phyloP scores from a whole-genome alignment of 2,329 filamentous ascomycete genomes.

The Claviceps spartinae region DNA sequence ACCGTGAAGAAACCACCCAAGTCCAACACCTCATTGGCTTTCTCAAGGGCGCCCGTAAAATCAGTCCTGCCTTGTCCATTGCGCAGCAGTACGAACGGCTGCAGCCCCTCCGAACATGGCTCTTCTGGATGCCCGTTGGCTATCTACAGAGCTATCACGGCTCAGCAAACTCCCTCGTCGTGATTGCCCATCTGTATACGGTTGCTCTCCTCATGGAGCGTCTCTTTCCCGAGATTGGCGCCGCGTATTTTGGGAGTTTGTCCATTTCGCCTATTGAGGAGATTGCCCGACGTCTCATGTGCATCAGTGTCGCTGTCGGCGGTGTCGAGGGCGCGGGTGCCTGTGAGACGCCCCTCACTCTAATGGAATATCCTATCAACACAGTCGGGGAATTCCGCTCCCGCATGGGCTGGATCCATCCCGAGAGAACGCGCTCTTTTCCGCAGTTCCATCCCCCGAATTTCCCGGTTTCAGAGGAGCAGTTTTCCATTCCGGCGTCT shows the following conservation, averaged over 20 bases:
- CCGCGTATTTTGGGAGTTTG: constrained; percentile 74
- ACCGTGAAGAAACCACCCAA: constrained; percentile 54
- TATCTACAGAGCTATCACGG: constrained; percentile 65
- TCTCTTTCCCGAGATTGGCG: constrained; percentile 80
- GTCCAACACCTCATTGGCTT: constrained; percentile 59
- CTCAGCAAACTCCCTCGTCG: constrained; percentile 65
- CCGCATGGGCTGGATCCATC: constrained; percentile 54
- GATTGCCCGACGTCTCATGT: constrained; percentile 62
- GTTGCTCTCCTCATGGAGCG: constrained; percentile 78
- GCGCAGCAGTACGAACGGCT: constrained; percentile 84
- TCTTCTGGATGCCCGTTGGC: constrained; percentile 87
- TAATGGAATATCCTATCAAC: constrained; percentile 63
- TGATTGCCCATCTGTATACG: constrained; percentile 85
- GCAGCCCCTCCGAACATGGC: constrained; percentile 77
- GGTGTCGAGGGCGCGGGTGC: constrained; percentile 40
- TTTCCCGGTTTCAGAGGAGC: constrained; percentile 33
- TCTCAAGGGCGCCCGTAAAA: constrained; percentile 57
- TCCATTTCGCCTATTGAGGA: constrained; percentile 73
- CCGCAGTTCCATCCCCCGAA: constrained; percentile 45
- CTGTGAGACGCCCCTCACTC: constrained; percentile 38
- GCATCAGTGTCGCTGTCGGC: constrained; percentile 46
- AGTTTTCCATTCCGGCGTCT: constrained; percentile 21
- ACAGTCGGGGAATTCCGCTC: constrained; percentile 55
- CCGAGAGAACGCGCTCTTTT: constrained; percentile 44
- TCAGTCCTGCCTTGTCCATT: constrained; percentile 54